phyloP scores from a whole-genome alignment of 345 rosid genomes.

The Gossypium herbaceum region DNA sequence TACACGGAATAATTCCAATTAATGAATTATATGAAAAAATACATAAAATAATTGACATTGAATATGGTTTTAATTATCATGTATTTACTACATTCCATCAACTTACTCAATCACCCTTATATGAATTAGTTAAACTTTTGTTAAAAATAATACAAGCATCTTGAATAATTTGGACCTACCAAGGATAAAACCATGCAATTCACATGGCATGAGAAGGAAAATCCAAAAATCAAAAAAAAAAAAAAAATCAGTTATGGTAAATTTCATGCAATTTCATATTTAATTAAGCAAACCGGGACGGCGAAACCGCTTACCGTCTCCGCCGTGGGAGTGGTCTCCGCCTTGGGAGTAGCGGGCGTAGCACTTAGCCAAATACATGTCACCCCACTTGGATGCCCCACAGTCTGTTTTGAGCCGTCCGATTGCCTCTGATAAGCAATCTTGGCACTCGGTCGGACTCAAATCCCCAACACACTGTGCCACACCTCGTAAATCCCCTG shows the following conservation, averaged over 20 bases:
- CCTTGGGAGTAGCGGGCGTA: constrained; percentile 60
- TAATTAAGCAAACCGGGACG: constrained; percentile 21
- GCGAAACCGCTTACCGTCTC: constrained; percentile 38
- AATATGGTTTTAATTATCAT: too few relatives aligned
- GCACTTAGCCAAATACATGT: constrained; percentile 83
- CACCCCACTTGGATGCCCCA: constrained; percentile 61
- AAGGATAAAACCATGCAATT: background rate
- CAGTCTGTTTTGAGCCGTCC: constrained; percentile 58
- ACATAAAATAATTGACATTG: too few relatives aligned
- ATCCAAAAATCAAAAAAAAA: background rate
- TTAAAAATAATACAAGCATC: too few relatives aligned
- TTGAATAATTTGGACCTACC: background rate
- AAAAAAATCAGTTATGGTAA: background rate
- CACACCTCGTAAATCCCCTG: constrained; percentile 44
- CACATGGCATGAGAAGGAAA: background rate
- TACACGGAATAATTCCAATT: too few relatives aligned
- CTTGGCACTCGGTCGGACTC: constrained; percentile 66
- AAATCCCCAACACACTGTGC: constrained; percentile 87
- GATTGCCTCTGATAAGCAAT: constrained; percentile 78
- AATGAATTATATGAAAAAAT: background rate
- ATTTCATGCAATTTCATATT: constrained; percentile 8
- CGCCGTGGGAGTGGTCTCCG: constrained; percentile 47
- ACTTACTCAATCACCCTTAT: background rate
- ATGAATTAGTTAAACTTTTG: background rate
- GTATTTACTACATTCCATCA: background rate